Percentiles rank a stretch among this genome's conserved stretches.
Evolutionary conservation across 2,329 filamentous ascomycete species (phyloP).

Genomic region (Talaromyces sp.): DNA sequence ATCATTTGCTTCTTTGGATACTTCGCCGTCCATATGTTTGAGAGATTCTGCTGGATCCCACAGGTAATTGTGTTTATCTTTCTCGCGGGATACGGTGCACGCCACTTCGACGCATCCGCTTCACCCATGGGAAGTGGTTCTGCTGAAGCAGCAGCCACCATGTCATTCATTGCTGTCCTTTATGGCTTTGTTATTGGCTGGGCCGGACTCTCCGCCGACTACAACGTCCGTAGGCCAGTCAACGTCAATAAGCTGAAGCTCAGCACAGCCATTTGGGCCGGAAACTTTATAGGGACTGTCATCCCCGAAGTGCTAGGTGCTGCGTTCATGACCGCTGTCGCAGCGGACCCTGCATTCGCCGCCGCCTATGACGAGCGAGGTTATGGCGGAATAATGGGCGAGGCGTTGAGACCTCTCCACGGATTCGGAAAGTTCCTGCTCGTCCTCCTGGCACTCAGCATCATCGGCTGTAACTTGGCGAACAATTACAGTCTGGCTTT

Average conservation of each 20-base stretch:
- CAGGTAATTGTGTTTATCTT: background rate
- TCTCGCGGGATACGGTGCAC: background rate
- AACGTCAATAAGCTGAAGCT: background rate
- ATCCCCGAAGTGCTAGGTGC: background rate
- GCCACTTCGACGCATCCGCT: background rate
- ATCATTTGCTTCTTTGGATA: background rate
- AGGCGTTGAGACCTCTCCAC: background rate
- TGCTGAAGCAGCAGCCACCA: background rate
- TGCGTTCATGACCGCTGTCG: background rate
- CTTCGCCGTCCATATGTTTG: background rate
- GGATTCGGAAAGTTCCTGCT: constrained; percentile 5
- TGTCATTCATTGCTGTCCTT: background rate
- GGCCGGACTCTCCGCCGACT: background rate
- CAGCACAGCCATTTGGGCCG: background rate
- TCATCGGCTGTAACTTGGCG: background rate
- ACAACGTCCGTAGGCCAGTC: background rate
- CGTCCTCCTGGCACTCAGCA: background rate
- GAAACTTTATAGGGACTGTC: background rate
- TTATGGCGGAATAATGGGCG: background rate
- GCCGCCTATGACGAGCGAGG: background rate
- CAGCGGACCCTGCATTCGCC: background rate
- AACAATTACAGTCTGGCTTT: background rate
- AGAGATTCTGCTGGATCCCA: background rate
- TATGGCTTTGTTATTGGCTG: background rate
- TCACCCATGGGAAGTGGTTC: background rate